Evolutionary conservation across 2,329 filamentous ascomycete genomes (phyloP).

Genomic region (Talaromyces albobiverticillius): DNA sequence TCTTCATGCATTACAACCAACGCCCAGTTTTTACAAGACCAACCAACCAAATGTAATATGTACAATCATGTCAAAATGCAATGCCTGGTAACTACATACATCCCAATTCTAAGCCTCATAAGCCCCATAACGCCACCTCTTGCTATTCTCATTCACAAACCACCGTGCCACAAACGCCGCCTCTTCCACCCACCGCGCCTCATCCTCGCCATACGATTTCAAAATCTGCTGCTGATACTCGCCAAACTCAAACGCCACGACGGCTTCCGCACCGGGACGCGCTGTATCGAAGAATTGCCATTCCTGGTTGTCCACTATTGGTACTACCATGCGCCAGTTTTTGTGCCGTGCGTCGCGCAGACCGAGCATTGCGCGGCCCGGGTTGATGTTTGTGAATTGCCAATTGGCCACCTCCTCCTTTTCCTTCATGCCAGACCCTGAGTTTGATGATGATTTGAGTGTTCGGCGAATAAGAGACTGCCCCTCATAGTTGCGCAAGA

Average conservation of each 20-base stretch:
- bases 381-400: constrained; percentile 36
- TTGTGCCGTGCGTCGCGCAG: constrained; percentile 29
- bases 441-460: constrained; percentile 16
- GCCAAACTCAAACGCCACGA: constrained; percentile 8
- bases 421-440: too few relatives aligned
- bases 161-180: constrained; percentile 10
- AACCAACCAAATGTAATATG: too few relatives aligned
- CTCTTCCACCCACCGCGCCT: constrained; percentile 6
- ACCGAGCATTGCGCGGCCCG: constrained; percentile 30
- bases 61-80: too few relatives aligned
- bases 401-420: constrained; percentile 22
- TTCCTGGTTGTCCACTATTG: constrained; percentile 29
- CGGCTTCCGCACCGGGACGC: not conserved
- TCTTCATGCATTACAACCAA: too few relatives aligned
- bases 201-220: not conserved
- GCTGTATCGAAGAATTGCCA: constrained; percentile 31
- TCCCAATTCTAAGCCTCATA: too few relatives aligned
- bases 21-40: too few relatives aligned
- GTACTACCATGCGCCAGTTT: constrained; percentile 28
- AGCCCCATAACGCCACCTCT: constrained; percentile 7
- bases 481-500: constrained; percentile 30
- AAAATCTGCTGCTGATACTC: constrained; percentile 6
- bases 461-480: constrained; percentile 31
- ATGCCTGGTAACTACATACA: too few relatives aligned
- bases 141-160: constrained; percentile 9